Base-by-base conservation (phyloP, 192 early-diverging fungal species). In the Entomortierella chlamydospora region DNA sequence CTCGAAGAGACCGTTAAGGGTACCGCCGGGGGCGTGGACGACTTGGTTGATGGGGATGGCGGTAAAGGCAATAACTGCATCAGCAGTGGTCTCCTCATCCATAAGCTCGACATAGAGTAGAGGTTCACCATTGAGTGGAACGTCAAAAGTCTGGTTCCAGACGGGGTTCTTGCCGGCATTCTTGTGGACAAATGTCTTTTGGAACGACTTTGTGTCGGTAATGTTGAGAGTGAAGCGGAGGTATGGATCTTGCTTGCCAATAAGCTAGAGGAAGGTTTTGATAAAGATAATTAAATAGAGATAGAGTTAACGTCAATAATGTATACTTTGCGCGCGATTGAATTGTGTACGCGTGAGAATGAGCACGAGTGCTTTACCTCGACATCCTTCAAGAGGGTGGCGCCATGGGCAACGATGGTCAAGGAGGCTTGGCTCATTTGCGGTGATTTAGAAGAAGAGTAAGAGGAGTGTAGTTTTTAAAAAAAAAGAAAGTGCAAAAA, bases 201-300 rank as follows among this genome's bases (percentile, higher is more conserved):
- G 77, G 79, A 78, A 87, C 31, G 81, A 66, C 58, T 87, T 84
- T 42, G 73, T 53, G 63, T 87, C 73, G 17, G n/a, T 22, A 22
- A 69, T 31, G 52, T 87, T 63, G 39, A 87, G 60, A 2, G 81
- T 71, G 71, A 87, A 83, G 59, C 84, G 85, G 41, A 84, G 30
- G 43, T 76, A 87, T 47, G 85, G 85, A 52, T 87, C 85, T 61
- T 87, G 83, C 81, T 84, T 87, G 73, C 85, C 85, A 43, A 87
- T 23, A 5, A 52, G 26, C 58, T 85, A 65, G 31, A 62, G 15
- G 4, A 30, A 17, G 23, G 18, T 28, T 10, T 3, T 54, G 7
- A 54, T 17, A 54, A 29, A 54, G 26, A 54, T 10, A 26, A 20
- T 47, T 47, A 11, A 11, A 25, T 20, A 26, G 31, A 29, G 12